These are phyloP conservation scores for Ochetophila trinervis DNA, from an alignment of 306 rosid genomes.

Conservation along the genomic window DNA sequence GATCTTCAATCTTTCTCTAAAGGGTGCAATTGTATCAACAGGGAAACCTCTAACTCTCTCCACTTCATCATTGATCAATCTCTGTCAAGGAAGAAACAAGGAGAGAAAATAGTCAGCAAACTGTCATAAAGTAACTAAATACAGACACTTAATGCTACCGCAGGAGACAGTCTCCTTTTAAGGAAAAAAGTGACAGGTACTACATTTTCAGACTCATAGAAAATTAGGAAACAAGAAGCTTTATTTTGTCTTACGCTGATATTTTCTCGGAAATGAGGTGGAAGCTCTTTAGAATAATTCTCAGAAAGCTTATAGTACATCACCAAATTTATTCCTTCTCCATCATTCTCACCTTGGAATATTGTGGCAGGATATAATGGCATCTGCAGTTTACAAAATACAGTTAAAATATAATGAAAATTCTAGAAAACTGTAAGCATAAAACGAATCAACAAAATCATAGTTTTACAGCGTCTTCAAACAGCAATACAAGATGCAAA, in stretches of 20 bases:
- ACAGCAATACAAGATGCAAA: slow-evolving; percentile 2
- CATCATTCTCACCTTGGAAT: slow-evolving; percentile 89
- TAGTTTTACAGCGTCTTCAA: slow-evolving; percentile 8
- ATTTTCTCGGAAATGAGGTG: slow-evolving; percentile 63
- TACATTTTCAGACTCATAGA: slow-evolving; percentile 7
- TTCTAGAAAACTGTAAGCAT: neutral
- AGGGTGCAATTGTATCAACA: slow-evolving; percentile 74
- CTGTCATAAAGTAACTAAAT: neutral
- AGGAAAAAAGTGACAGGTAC: slow-evolving; percentile 12
- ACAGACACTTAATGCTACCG: neutral
- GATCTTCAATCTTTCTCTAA: slow-evolving; percentile 89
- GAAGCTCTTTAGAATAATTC: slow-evolving; percentile 66
- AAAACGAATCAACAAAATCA: neutral
- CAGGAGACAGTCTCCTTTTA: neutral
- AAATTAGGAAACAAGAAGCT: neutral
- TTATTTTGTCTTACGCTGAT: slow-evolving; percentile 51
- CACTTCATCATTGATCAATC: slow-evolving; percentile 83
- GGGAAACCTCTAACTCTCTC: slow-evolving; percentile 97
- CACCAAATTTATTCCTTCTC: slow-evolving; percentile 91
- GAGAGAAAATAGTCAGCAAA: slow-evolving; percentile 7
- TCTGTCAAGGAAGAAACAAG: slow-evolving; percentile 48
- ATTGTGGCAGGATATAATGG: slow-evolving; percentile 77
- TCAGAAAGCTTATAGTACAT: slow-evolving; percentile 88
- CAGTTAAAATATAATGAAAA: slow-evolving; percentile 9
- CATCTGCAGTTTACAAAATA: slow-evolving; percentile 53